Evolutionary conservation across 1,284 basidiomycete genomes (phyloP).

Genomic region (Malassezia brasiliensis): DNA sequence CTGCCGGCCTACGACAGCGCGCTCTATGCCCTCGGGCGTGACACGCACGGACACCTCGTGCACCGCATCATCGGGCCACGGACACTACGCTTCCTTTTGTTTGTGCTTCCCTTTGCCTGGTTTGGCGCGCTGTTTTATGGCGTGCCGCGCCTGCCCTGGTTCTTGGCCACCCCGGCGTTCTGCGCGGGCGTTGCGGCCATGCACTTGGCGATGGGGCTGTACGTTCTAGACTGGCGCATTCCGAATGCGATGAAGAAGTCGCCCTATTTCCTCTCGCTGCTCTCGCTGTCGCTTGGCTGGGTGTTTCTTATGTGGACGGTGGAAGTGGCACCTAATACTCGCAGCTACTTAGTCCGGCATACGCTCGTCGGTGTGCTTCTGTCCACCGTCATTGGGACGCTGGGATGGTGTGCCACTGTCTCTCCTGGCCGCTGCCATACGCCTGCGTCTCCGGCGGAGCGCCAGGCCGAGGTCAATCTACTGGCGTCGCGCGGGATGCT

Average conservation of each 20-base stretch:
- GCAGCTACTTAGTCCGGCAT: neutral
- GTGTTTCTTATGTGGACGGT: neutral
- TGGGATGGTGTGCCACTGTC: neutral
- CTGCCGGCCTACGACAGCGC: constrained; percentile 77
- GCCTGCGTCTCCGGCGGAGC: constrained; percentile 50
- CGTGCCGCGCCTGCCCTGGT: constrained; percentile 73
- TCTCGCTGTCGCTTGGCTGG: constrained; percentile 1
- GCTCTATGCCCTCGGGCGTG: constrained; percentile 62
- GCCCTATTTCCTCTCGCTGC: constrained; percentile 84
- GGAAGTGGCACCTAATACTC: neutral
- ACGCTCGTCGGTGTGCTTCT: neutral
- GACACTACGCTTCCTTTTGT: constrained; percentile 53
- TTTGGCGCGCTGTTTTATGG: constrained; percentile 75
- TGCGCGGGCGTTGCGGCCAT: constrained; percentile 77
- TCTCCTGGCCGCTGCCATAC: constrained; percentile 73
- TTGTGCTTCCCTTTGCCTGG: constrained; percentile 66
- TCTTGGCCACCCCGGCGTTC: constrained; percentile 66
- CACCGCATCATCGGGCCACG: neutral
- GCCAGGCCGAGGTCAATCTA: constrained; percentile 24
- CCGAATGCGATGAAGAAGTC: constrained; percentile 31
- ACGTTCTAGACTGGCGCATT: constrained; percentile 22
- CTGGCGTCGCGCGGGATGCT: constrained; percentile 74
- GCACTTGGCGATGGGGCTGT: constrained; percentile 61
- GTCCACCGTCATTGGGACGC: neutral
- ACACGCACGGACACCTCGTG: constrained; percentile 54